Percentiles rank a stretch among this genome's conserved stretches.
Conservation (phyloP, 306 rosid species). For the Cucumis cinereus region DNA sequence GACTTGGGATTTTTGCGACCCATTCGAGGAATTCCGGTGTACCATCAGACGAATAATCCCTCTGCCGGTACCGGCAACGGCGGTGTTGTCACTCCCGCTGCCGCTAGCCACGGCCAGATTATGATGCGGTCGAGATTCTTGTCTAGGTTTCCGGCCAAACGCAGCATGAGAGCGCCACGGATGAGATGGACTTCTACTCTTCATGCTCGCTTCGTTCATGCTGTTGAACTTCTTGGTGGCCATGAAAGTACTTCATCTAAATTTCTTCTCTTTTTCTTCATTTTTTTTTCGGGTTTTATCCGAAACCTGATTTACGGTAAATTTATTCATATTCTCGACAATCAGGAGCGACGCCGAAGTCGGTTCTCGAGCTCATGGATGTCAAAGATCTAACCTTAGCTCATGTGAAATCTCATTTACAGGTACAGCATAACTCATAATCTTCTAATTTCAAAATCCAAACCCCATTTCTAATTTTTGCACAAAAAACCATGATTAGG, state of each 20-base stretch:
- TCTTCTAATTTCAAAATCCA: not conserved
- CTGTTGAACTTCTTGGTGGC: conserved; percentile 95
- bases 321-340: not conserved
- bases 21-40: conserved; percentile 88
- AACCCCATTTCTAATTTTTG: not conserved
- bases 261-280: not conserved
- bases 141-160: conserved; percentile 74
- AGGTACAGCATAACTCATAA: conserved; percentile 36
- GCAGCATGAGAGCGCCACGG: conserved; percentile 98
- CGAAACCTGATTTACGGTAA: not conserved
- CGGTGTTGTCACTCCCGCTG: conserved; percentile 14
- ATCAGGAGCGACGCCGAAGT: conserved; percentile 94
- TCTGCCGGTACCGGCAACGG: conserved; percentile 3
- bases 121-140: conserved; percentile 69
- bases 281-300: not conserved
- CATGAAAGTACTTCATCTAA: conserved; percentile 55
- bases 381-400: conserved; percentile 98
- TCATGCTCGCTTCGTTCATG: conserved; percentile 95
- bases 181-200: conserved; percentile 98
- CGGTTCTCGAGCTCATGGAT: conserved; percentile 99
- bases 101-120: conserved; percentile 16
- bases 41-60: conserved; percentile 40
- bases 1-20: conserved; percentile 76
- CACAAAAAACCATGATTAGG: not conserved
- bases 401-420: conserved; percentile 97